phyloP scores from a whole-genome alignment of 495 filamentous ascomycete species.

The Aspergillus leporis region DNA sequence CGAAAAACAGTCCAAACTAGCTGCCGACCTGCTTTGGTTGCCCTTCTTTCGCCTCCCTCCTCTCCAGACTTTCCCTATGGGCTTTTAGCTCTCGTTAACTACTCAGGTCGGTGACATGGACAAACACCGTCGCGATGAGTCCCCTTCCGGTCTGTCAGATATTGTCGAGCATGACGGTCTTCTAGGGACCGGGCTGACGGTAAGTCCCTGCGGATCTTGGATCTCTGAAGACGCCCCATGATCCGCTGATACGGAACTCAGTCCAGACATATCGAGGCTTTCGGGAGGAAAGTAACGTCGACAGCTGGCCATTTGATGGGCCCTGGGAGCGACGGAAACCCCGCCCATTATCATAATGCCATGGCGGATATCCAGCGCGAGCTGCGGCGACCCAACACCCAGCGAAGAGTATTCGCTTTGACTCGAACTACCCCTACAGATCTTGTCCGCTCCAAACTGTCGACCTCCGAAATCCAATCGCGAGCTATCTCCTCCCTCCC shows the following conservation, averaged over 20 bases:
- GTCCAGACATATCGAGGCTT: conserved; percentile 88
- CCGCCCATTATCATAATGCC: conserved; percentile 74
- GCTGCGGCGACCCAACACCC: conserved; percentile 75
- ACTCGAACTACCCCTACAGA: conserved; percentile 87
- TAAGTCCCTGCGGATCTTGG: conserved; percentile 29
- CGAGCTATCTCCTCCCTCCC: conserved; percentile 86
- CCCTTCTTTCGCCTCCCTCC: conserved; percentile 2
- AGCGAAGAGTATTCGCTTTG: conserved; percentile 87
- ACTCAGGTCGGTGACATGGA: conserved; percentile 41
- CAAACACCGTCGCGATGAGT: conserved; percentile 48
- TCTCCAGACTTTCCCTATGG: conserved; percentile 28
- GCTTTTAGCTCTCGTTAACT: conserved; percentile 27
- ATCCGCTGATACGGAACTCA: conserved; percentile 34
- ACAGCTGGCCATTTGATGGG: conserved; percentile 89
- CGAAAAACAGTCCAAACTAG: conserved; percentile 6
- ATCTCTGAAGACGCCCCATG: background rate
- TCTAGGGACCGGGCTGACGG: conserved; percentile 54
- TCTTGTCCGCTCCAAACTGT: conserved; percentile 88
- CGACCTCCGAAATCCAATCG: conserved; percentile 89
- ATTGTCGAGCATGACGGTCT: conserved; percentile 50
- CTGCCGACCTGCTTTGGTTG: background rate
- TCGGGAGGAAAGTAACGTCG: conserved; percentile 90
- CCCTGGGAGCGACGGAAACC: conserved; percentile 59
- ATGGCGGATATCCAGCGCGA: conserved; percentile 89
- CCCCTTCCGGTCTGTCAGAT: conserved; percentile 48